Conservation (phyloP, 495 filamentous ascomycete species). For the Poronia punctata region DNA sequence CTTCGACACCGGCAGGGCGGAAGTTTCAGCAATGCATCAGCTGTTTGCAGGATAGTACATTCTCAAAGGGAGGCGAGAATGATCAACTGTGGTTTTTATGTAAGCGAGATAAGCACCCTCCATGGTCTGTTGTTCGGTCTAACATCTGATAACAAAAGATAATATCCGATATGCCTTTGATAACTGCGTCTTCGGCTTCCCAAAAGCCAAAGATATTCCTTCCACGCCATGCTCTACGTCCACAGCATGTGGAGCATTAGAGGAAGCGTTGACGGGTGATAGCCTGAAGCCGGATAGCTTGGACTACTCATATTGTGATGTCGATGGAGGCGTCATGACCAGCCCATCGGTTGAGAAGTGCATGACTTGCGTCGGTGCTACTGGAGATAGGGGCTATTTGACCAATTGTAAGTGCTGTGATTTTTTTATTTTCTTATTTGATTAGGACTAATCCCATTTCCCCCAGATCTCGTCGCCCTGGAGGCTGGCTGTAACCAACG, state of each 20-base stretch:
- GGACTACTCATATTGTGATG: constrained; percentile 34
- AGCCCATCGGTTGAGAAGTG: constrained; percentile 25
- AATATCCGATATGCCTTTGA: constrained; percentile 39
- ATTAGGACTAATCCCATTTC: no score
- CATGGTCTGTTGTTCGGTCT: constrained; percentile 7
- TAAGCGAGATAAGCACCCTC: constrained; percentile 19
- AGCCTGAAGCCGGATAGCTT: constrained; percentile 23
- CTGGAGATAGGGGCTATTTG: constrained; percentile 29
- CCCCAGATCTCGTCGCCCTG: constrained; percentile 41
- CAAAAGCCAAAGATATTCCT: constrained; percentile 32
- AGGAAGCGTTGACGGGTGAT: constrained; percentile 23
- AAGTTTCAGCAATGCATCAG: constrained; percentile 44
- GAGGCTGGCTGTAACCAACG: constrained; percentile 44
- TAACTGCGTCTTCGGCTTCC: constrained; percentile 40
- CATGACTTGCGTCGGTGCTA: constrained; percentile 31
- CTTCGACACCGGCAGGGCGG: constrained; percentile 24
- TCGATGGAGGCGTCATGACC: constrained; percentile 22
- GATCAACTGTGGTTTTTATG: constrained; percentile 49
- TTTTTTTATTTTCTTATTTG: no score
- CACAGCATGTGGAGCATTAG: constrained; percentile 33
- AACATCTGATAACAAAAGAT: constrained; percentile 27
- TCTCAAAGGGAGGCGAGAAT: constrained; percentile 34
- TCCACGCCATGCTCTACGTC: constrained; percentile 36
- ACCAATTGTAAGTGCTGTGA: constrained; percentile 35
- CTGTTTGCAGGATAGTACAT: constrained; percentile 45